phyloP scores from a whole-genome alignment of 1,284 basidiomycete species.

The Ceratobasidium sp. region DNA sequence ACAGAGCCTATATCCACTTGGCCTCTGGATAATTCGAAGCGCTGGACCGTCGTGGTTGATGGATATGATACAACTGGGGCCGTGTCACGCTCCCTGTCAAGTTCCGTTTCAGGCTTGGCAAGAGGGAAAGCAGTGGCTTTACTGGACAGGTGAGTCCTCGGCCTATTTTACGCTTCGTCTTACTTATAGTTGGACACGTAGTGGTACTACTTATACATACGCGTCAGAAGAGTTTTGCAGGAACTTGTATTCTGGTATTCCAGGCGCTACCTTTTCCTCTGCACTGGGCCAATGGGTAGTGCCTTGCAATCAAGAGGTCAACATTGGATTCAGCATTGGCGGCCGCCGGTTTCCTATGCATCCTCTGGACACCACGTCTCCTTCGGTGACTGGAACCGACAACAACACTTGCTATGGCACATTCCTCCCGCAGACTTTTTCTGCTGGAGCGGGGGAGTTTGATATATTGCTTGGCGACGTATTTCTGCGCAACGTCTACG shows the following conservation, averaged over 20 bases:
- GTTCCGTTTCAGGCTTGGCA: constrained; percentile 68
- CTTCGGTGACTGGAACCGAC: constrained; percentile 54
- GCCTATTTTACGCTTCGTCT: constrained; percentile 56
- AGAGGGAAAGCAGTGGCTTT: constrained; percentile 64
- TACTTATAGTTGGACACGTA: background rate
- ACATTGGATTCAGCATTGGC: constrained; percentile 44
- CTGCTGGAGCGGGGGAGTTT: constrained; percentile 70
- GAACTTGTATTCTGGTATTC: constrained; percentile 42
- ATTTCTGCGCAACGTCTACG: constrained; percentile 82
- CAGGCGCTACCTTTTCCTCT: constrained; percentile 42
- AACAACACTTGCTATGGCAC: constrained; percentile 69
- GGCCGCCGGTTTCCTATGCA: constrained; percentile 54
- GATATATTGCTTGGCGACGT: constrained; percentile 80
- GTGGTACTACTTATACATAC: constrained; percentile 44
- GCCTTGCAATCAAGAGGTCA: constrained; percentile 45
- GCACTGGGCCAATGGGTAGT: constrained; percentile 43
- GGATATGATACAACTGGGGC: constrained; percentile 59
- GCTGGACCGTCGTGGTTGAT: constrained; percentile 75
- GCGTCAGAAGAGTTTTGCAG: constrained; percentile 44
- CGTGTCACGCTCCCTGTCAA: constrained; percentile 64
- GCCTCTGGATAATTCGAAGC: constrained; percentile 65
- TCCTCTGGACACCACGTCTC: constrained; percentile 72
- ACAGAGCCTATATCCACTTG: constrained; percentile 72
- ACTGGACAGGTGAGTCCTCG: constrained; percentile 72
- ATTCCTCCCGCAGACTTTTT: constrained; percentile 61